Evolutionary conservation across 2,329 filamentous ascomycete genomes (phyloP).

Genomic region (Thielaviopsis populi): DNA sequence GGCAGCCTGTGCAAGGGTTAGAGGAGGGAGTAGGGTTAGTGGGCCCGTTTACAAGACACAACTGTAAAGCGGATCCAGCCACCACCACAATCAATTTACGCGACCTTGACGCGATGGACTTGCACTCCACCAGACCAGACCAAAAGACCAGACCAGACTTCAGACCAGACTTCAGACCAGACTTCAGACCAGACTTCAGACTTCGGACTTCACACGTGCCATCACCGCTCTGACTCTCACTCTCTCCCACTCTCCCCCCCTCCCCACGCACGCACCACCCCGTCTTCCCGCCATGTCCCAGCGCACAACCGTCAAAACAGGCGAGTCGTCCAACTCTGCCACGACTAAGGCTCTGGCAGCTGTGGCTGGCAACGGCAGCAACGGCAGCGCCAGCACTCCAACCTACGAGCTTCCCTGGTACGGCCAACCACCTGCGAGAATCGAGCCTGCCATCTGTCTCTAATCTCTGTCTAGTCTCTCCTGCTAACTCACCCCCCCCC

Average conservation of each 20-base stretch:
- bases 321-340: slow-evolving; percentile 47
- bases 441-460: no score
- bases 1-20: neutral
- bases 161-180: no score
- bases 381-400: slow-evolving; percentile 30
- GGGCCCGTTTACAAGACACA: neutral
- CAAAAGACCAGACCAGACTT: no score
- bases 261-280: neutral
- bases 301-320: slow-evolving; percentile 35
- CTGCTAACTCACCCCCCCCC: neutral
- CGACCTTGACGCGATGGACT: neutral
- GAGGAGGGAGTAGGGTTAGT: neutral
- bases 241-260: neutral
- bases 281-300: slow-evolving; percentile 29
- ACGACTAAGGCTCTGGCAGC: slow-evolving; percentile 40
- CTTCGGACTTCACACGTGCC: neutral
- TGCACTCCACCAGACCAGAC: no score
- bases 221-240: neutral
- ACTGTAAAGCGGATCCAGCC: neutral
- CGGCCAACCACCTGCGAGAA: slow-evolving; percentile 11
- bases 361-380: slow-evolving; percentile 35
- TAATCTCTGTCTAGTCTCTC: neutral
- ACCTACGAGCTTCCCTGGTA: slow-evolving; percentile 72
- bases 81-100: slow-evolving; percentile 13
- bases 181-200: no score